Evolutionary conservation across 495 filamentous ascomycete genomes (phyloP).

Genomic region (Collariella sp.): DNA sequence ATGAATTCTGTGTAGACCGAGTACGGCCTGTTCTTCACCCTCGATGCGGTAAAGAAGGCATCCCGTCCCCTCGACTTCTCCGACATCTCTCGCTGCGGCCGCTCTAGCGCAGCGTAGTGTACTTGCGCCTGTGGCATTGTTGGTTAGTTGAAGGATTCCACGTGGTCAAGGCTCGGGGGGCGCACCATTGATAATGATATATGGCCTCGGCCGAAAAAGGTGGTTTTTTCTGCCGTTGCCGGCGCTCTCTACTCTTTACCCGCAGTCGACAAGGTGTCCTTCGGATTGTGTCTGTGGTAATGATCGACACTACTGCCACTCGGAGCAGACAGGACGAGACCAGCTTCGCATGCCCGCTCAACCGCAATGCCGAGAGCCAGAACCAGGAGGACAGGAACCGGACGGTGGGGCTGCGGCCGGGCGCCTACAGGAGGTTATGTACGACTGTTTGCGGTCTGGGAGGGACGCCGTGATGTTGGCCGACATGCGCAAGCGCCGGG

Average conservation of each 20-base stretch:
- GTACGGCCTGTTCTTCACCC: conserved; percentile 39
- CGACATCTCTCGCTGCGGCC: conserved; percentile 36
- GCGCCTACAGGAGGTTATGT: conserved; percentile 39
- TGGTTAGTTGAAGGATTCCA: background rate
- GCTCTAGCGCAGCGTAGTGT: conserved; percentile 15
- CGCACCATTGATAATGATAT: conserved; percentile 22
- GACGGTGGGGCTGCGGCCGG: conserved; percentile 28
- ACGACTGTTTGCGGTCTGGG: conserved; percentile 20
- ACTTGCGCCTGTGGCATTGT: conserved; percentile 18
- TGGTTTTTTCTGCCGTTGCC: conserved; percentile 29
- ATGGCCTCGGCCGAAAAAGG: background rate
- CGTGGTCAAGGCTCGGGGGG: background rate
- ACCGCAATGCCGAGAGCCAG: conserved; percentile 17
- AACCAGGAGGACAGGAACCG: conserved; percentile 31
- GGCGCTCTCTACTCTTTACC: conserved; percentile 22
- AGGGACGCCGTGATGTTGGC: conserved; percentile 4
- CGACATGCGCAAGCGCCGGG: conserved; percentile 21
- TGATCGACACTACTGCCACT: background rate
- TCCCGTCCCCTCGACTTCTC: conserved; percentile 38
- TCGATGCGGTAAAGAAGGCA: conserved; percentile 36
- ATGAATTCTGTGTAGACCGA: conserved; percentile 64
- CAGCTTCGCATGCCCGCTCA: conserved; percentile 17
- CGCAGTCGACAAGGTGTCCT: background rate
- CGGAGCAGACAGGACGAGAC: conserved; percentile 6
- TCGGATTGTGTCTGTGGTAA: background rate